These are phyloP conservation scores for Saccharum hybrid DNA, from an alignment of 202 grass and related monocot species.

Conservation along the genomic window DNA sequence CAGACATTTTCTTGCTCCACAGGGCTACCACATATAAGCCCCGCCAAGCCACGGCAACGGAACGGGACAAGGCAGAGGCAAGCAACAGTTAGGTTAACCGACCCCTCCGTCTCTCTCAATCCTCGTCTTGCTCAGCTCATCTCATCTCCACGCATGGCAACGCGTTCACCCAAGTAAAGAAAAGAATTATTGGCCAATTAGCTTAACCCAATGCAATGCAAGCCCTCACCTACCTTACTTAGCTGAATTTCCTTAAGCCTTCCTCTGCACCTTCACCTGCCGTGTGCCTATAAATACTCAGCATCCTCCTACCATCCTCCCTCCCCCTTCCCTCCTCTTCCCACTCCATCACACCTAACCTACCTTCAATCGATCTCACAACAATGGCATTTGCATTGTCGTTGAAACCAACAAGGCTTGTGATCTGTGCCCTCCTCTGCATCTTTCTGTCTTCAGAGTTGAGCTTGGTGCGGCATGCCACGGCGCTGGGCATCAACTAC, in stretches of 20 bases:
- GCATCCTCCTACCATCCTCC: slow-evolving; percentile 30
- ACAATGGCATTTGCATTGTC: slow-evolving; percentile 43
- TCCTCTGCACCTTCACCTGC: not conserved
- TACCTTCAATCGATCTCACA: not conserved
- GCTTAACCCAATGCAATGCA: slow-evolving; percentile 39
- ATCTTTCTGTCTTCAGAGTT: slow-evolving; percentile 41
- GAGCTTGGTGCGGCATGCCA: not conserved
- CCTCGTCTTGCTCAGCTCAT: slow-evolving; percentile 3
- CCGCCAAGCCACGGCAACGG: slow-evolving; percentile 54
- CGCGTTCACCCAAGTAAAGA: slow-evolving; percentile 84
- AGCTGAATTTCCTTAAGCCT: slow-evolving; percentile 4
- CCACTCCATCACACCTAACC: slow-evolving; percentile 22
- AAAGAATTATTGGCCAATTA: slow-evolving; percentile 76
- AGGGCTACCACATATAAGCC: slow-evolving; percentile 33
- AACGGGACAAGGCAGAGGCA: slow-evolving; percentile 14
- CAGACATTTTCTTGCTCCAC: slow-evolving; percentile 37
- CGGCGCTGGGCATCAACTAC: slow-evolving; percentile 85
- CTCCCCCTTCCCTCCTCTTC: slow-evolving; percentile 47
- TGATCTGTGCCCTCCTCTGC: slow-evolving; percentile 55
- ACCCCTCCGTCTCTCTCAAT: not conserved
- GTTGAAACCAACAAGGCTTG: slow-evolving; percentile 28
- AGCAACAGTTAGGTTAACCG: slow-evolving; percentile 28
- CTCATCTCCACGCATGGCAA: slow-evolving; percentile 45
- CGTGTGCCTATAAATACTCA: slow-evolving; percentile 41
- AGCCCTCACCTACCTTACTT: slow-evolving; percentile 39